These are phyloP conservation scores for Diplocarpon rosae DNA, from an alignment of 2,329 filamentous ascomycete species.

Conservation along the genomic window DNA sequence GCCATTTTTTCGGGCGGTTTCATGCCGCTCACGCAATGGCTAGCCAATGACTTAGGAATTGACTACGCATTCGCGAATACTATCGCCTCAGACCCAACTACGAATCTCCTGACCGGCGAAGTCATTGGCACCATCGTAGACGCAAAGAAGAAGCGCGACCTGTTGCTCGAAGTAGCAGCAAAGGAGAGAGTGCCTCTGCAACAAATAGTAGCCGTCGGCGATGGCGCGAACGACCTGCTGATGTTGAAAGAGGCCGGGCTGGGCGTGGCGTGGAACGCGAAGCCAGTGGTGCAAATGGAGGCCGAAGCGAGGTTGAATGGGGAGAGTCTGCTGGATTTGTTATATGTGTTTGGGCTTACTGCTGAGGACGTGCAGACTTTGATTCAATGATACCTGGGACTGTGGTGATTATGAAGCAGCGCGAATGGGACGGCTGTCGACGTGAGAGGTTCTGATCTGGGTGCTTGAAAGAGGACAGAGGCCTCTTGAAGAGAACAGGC, in stretches of 20 bases:
- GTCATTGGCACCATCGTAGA: conserved; percentile 64
- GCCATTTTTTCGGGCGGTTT: conserved; percentile 92
- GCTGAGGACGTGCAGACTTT: conserved; percentile 45
- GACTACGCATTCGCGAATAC: conserved; percentile 87
- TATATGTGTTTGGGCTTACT: conserved; percentile 65
- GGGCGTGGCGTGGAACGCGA: conserved; percentile 76
- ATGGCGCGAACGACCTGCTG: conserved; percentile 71
- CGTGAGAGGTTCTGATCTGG: no score
- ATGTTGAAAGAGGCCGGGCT: conserved; percentile 70
- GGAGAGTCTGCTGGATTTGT: conserved; percentile 56
- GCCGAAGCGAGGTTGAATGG: conserved; percentile 64
- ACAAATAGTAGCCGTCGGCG: conserved; percentile 64
- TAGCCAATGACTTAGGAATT: conserved; percentile 68
- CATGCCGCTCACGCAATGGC: conserved; percentile 76
- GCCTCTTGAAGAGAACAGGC: no score
- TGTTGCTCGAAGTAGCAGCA: conserved; percentile 59
- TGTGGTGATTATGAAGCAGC: neutral
- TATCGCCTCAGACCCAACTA: conserved; percentile 50
- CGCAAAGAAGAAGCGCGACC: conserved; percentile 60
- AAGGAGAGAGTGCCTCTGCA: conserved; percentile 54
- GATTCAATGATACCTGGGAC: neutral
- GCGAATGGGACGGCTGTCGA: no score
- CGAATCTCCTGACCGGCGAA: conserved; percentile 55
- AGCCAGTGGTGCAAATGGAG: conserved; percentile 69
- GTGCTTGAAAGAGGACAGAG: no score